These are phyloP conservation scores for Lentithecium fluviatile DNA, from an alignment of 495 filamentous ascomycete genomes.

Conservation along the genomic window DNA sequence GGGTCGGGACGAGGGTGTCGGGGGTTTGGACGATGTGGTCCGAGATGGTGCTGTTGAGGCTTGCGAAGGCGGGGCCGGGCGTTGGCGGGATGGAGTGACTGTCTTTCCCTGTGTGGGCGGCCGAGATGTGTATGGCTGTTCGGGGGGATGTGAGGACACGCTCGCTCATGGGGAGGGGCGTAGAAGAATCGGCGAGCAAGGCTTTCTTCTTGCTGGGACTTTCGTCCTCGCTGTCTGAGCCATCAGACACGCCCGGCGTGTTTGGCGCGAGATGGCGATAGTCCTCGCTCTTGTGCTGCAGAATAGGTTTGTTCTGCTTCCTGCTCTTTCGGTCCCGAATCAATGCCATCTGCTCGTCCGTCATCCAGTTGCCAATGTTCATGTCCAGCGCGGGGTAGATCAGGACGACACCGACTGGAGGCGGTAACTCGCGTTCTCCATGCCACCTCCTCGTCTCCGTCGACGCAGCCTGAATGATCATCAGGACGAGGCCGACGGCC, in stretches of 20 bases:
- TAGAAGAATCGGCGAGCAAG: slow-evolving; percentile 1
- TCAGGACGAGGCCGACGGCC: slow-evolving; percentile 75
- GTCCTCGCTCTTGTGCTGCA: slow-evolving; percentile 74
- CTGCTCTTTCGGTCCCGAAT: slow-evolving; percentile 81
- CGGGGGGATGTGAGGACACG: slow-evolving; percentile 29
- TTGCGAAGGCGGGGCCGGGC: neutral
- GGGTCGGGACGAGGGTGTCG: slow-evolving; percentile 28
- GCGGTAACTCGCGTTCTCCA: slow-evolving; percentile 62
- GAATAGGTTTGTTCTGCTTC: slow-evolving; percentile 70
- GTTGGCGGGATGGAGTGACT: slow-evolving; percentile 2
- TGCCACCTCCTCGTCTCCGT: slow-evolving; percentile 57
- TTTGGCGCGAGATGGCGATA: slow-evolving; percentile 59
- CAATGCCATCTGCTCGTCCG: slow-evolving; percentile 91
- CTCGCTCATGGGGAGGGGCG: slow-evolving; percentile 11
- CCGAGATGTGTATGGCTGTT: slow-evolving; percentile 34
- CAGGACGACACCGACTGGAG: slow-evolving; percentile 77
- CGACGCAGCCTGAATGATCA: slow-evolving; percentile 75
- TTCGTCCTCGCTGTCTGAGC: slow-evolving; percentile 41
- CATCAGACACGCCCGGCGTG: slow-evolving; percentile 42
- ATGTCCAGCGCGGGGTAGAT: slow-evolving; percentile 90
- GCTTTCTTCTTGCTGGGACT: neutral
- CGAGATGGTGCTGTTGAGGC: slow-evolving; percentile 29
- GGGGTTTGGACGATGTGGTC: slow-evolving; percentile 42
- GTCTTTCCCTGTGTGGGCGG: slow-evolving; percentile 35
- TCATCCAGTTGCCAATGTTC: slow-evolving; percentile 99